Evolutionary conservation across 1,139 yeast genomes (phyloP).

Genomic region (Candida freyschussii): DNA sequence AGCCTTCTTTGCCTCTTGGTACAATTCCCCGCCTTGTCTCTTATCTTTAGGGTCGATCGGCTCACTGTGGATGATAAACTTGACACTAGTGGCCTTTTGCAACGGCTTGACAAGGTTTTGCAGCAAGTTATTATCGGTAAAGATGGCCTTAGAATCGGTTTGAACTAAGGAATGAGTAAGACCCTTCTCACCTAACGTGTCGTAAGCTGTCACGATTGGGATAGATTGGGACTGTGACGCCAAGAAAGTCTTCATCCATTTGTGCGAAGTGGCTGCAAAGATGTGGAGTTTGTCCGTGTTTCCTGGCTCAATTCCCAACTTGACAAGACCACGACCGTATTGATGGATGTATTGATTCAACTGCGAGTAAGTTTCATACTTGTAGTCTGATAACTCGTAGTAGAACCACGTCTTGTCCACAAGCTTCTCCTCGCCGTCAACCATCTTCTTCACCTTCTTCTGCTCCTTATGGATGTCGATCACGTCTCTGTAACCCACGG

Average conservation of each 20-base stretch:
- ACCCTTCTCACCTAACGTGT: slow-evolving; percentile 91
- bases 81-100: slow-evolving; percentile 55
- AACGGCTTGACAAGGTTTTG: slow-evolving; percentile 66
- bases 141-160: slow-evolving; percentile 73
- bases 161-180: slow-evolving; percentile 80
- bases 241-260: slow-evolving; percentile 86
- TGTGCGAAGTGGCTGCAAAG: slow-evolving; percentile 78
- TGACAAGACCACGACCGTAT: slow-evolving; percentile 71
- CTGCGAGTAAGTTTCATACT: slow-evolving; percentile 59
- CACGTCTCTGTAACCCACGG: slow-evolving; percentile 80
- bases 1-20: slow-evolving; percentile 51
- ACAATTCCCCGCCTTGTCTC: slow-evolving; percentile 57
- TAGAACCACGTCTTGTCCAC: slow-evolving; percentile 85
- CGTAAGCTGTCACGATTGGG: slow-evolving; percentile 94
- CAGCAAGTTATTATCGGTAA: slow-evolving; percentile 76
- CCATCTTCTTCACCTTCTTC: slow-evolving; percentile 66
- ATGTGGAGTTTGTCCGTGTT: slow-evolving; percentile 67
- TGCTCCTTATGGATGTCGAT: slow-evolving; percentile 70
- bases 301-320: slow-evolving; percentile 66
- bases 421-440: slow-evolving; percentile 69
- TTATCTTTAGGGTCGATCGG: slow-evolving; percentile 56
- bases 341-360: slow-evolving; percentile 45
- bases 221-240: slow-evolving; percentile 75
- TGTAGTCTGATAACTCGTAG: slow-evolving; percentile 73
- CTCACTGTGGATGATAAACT: slow-evolving; percentile 69